Base-by-base conservation (phyloP, 176 grass and related monocot species). In the Elymus sibiricus region DNA sequence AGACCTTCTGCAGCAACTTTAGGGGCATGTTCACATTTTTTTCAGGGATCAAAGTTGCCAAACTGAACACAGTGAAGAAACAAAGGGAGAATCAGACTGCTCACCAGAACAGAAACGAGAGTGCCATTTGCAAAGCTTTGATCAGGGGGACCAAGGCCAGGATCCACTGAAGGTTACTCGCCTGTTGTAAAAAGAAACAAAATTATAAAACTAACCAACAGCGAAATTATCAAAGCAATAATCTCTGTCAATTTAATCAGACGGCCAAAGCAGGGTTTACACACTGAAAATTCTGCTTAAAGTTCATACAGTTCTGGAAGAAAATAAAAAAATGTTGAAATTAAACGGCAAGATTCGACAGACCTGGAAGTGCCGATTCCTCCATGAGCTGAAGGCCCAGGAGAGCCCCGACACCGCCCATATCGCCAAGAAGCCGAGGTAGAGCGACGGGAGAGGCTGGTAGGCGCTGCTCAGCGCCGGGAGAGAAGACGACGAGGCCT, bases 41-140 rank as follows among this genome's bases (percentile, higher is more conserved):
- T 78, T 71, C 17, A 63, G 77, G 28, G 14, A 76, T 53, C 1
- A 81, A 40, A 67, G 1, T 24, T 65, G 51, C n/a, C 43, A 46
- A 84, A 55, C 79, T 29, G 38, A 89, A 61, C 15, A 2, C 74
- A 21, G 7, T 44, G 4, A 25, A 24, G 4, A 25, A 4, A 13
- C 11, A 13, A 24, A 6, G 22, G 60, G 46, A 6, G 49, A 31
- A 61, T 26, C 21, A 11, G 53, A 42, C 44, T 92, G 74, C 84
- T 83, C 78, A 98, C 96, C 96, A 98, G 86, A 98, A 98, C 5
- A 93, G 90, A 76, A 95, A 95, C 19, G 96, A 95, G 78, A 98
- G 93, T 8, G 86, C 90, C 77, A 95, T 91, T 84, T 98, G 96
- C 13, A 98, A 81, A 71, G 90, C 87, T 51, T 98, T 98, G 83